Base-by-base conservation (phyloP, 139 green algal species). In the Nannochloris sp. region DNA sequence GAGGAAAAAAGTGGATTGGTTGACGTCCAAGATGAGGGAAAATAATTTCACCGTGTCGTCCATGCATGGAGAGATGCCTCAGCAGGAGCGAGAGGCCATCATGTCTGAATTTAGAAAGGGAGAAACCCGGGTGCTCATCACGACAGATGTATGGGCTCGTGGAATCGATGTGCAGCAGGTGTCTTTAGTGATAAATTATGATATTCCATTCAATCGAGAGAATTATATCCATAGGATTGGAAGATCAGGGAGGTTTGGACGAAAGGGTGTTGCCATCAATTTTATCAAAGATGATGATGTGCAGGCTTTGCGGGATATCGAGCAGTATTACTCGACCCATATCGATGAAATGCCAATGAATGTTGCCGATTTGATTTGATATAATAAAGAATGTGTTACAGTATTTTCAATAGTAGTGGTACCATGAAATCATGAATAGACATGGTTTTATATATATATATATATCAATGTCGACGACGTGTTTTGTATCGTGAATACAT, bases 171-270 rank as follows among this genome's bases (percentile, higher is more conserved):
- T 99, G 66, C 89, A 96, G 78, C 90, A 98, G 75, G 92, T 98
- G 59, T 97, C 90, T 1, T 78, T 99, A 67, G 94, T 99, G 46
- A 98, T 99, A 83, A 99, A 99, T 85, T 99, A 99, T 61, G 94
- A 99, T 79, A 81, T 99, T 59, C 94, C 94, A 67, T 93, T 93
- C 83, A 95, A 87, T 67, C 85, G 94, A 69, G 94, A 99, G 84
- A 76, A 94, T 14, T 99, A 99, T 86, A 97, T 99, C 68, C 94
- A 99, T 74, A 80, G 94, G 65, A 99, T 99, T 69, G 94, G 94
- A 34, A 84, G 93, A 44, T 94, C 82, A 7, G 89, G 90, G 0
- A 79, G 89, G 23, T 96, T 90, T 62, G 93, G 93, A 7, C 85
- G 93, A 66, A 98, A 98, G 88, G 90, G 90, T 80, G 93, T 98